These are phyloP conservation scores for Beauveria bassiana DNA, from an alignment of 2,329 filamentous ascomycete species.

Conservation along the genomic window DNA sequence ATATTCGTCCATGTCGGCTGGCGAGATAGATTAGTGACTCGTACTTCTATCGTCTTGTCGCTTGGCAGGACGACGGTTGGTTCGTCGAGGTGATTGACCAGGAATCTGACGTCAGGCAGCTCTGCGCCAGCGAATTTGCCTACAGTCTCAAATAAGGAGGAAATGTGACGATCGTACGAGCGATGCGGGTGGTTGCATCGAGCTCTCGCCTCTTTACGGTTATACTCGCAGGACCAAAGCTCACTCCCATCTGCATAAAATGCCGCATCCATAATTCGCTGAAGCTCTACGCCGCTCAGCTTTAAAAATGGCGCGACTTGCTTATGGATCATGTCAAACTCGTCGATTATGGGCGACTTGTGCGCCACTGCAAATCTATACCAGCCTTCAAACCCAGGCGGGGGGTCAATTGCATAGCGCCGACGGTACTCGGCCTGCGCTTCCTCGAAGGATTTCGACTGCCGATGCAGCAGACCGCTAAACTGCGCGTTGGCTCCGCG, in stretches of 20 bases:
- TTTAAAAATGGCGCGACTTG: constrained; percentile 33
- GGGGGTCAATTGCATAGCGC: constrained; percentile 35
- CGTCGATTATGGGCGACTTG: constrained; percentile 39
- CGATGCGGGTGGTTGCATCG: constrained; percentile 27
- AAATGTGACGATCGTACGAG: constrained; percentile 26
- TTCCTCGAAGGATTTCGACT: constrained; percentile 29
- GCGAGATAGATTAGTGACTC: constrained; percentile 21
- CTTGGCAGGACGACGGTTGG: constrained; percentile 30
- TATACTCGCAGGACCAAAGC: constrained; percentile 30
- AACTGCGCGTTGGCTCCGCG: constrained; percentile 23
- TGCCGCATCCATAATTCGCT: constrained; percentile 20
- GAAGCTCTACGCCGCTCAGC: constrained; percentile 28
- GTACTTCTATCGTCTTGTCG: constrained; percentile 7
- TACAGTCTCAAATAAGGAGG: constrained; percentile 23
- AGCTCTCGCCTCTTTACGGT: constrained; percentile 18
- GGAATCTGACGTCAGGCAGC: constrained; percentile 32
- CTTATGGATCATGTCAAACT: constrained; percentile 37
- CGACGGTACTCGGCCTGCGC: constrained; percentile 34
- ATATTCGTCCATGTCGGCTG: constrained; percentile 24
- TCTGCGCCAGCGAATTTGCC: constrained; percentile 17
- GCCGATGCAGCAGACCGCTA: constrained; percentile 22
- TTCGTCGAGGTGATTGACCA: constrained; percentile 42
- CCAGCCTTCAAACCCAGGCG: constrained; percentile 40
- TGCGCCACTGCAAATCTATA: constrained; percentile 32
- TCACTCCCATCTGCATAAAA: constrained; percentile 22